phyloP scores from a whole-genome alignment of 108 stramenopile genomes.

The Craspedostauros australis region DNA sequence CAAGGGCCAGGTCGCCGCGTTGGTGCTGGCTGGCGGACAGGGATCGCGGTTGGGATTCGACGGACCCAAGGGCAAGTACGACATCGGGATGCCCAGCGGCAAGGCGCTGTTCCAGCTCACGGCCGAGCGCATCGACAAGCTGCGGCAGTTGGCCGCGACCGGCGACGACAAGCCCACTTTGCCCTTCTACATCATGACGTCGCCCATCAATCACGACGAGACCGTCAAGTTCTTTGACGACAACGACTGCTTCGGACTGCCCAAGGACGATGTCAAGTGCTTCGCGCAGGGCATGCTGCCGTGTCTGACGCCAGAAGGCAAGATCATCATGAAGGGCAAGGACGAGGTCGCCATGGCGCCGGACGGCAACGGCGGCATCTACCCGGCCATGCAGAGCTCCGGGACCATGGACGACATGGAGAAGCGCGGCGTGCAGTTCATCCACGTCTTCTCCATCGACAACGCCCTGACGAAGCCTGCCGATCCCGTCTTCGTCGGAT shows the following conservation, averaged over 20 bases:
- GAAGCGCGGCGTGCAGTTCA: conserved; percentile 62
- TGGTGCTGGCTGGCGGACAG: conserved; percentile 93
- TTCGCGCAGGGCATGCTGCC: conserved; percentile 94
- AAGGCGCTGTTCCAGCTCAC: conserved; percentile 83
- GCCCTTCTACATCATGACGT: conserved; percentile 97
- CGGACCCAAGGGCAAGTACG: conserved; percentile 96
- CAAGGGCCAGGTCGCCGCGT: conserved; percentile 77
- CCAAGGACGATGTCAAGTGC: conserved; percentile 65
- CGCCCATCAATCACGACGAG: conserved; percentile 87
- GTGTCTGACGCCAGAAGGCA: conserved; percentile 80
- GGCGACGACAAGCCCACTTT: conserved; percentile 16
- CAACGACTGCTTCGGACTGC: conserved; percentile 79
- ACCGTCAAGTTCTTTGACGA: conserved; percentile 72
- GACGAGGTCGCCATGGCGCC: conserved; percentile 79
- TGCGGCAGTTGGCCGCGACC: conserved; percentile 34
- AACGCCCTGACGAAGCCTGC: conserved; percentile 89
- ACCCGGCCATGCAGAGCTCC: conserved; percentile 78
- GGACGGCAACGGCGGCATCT: conserved; percentile 94
- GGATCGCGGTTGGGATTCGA: conserved; percentile 94
- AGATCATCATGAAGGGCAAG: conserved; percentile 83
- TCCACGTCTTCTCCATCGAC: conserved; percentile 95
- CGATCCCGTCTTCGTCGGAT: conserved; percentile 94
- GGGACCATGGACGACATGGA: conserved; percentile 86
- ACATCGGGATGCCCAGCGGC: conserved; percentile 84
- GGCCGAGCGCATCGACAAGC: conserved; percentile 69